Evolutionary conservation across 179 eudicot genomes (phyloP).

Genomic region (Silene coronaria): DNA sequence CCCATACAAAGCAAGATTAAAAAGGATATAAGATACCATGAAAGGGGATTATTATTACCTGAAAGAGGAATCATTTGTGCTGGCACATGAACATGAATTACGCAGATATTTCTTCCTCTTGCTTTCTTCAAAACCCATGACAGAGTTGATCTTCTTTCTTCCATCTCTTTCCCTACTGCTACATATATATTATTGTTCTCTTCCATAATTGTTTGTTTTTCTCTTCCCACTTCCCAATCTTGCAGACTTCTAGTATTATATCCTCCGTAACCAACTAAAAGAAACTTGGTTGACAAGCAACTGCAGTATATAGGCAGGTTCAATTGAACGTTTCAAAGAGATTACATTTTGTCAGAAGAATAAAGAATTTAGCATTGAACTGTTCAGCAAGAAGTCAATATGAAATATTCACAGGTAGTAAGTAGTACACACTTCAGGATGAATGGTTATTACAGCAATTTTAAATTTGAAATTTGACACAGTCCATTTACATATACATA

Average conservation of each 20-base stretch:
- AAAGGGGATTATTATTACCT: neutral
- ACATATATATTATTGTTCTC: slow-evolving; percentile 43
- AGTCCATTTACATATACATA: neutral
- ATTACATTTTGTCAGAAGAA: neutral
- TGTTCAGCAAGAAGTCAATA: neutral
- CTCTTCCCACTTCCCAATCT: neutral
- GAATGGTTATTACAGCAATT: neutral
- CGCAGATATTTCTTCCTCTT: slow-evolving; percentile 41
- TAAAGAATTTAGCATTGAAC: neutral
- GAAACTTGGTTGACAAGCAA: neutral
- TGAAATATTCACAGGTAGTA: neutral
- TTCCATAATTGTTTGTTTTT: slow-evolving; percentile 21
- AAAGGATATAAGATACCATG: neutral
- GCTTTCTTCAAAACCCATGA: slow-evolving; percentile 50
- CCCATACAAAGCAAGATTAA: neutral
- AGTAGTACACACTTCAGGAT: neutral
- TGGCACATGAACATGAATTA: slow-evolving; percentile 59
- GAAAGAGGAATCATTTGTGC: slow-evolving; percentile 37
- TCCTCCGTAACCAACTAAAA: neutral
- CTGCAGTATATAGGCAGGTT: neutral
- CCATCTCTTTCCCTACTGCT: slow-evolving; percentile 49
- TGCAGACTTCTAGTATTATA: neutral
- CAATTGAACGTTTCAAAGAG: neutral
- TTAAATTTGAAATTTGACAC: neutral
- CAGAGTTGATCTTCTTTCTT: slow-evolving; percentile 36